phyloP scores from a whole-genome alignment of 257 asterid genomes.

The Echites panduratus region DNA sequence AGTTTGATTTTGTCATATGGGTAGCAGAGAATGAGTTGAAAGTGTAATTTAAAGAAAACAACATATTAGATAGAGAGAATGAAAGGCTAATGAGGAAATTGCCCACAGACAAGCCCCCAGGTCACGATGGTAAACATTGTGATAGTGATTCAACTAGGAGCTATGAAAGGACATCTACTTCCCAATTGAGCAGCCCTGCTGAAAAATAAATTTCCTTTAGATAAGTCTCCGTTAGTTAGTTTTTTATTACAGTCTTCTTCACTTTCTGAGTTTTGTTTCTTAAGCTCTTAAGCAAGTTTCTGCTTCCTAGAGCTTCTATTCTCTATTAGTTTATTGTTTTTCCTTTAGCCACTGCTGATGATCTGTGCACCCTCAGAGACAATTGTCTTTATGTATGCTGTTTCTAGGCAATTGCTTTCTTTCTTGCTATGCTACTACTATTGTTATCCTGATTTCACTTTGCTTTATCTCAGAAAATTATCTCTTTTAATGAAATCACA shows the following conservation, averaged over 20 bases:
- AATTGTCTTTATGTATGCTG: not conserved
- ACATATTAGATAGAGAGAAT: conserved; percentile 46
- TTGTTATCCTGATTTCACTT: conserved; percentile 12
- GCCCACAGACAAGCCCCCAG: conserved; percentile 44
- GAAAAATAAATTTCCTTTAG: conserved; percentile 26
- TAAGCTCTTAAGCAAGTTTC: not conserved
- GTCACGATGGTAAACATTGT: conserved; percentile 47
- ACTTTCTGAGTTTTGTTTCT: not conserved
- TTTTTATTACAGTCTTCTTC: not conserved
- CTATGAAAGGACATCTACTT: conserved; percentile 63
- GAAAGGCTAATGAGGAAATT: conserved; percentile 44
- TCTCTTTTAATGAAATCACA: conserved; percentile 73
- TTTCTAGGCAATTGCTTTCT: not conserved
- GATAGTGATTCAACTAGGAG: conserved; percentile 63
- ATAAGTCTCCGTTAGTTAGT: not conserved
- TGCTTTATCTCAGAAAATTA: conserved; percentile 51
- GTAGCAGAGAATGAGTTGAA: conserved; percentile 54
- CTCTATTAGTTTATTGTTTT: not conserved
- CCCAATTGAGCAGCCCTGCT: conserved; percentile 42
- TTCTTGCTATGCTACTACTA: not conserved
- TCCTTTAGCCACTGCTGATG: not conserved
- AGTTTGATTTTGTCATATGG: not conserved
- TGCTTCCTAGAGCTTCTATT: not conserved
- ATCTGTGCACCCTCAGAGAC: not conserved
- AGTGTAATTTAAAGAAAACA: conserved; percentile 57